Base-by-base conservation (phyloP, 2,329 filamentous ascomycete species). In the Rhytidhysteron rufulum region DNA sequence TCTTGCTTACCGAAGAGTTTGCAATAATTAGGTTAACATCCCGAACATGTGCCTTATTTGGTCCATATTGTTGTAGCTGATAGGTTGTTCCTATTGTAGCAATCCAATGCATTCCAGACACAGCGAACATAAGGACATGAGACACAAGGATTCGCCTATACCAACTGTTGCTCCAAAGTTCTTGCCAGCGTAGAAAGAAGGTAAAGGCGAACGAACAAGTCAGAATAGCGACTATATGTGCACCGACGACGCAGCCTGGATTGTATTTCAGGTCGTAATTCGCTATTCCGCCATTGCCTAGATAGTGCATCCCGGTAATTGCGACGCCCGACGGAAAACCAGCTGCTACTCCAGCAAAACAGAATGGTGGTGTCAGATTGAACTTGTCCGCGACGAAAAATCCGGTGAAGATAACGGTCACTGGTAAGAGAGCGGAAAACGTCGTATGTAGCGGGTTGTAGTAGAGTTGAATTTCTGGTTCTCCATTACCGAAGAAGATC, bases 41-140 rank as follows among this genome's bases (percentile, higher is more conserved):
- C 36, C 82, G 62, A 34, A 70, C 60, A 34, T 67, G 67, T 31
- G 55, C 61, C 11, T 59, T 43, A 24, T 48, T 51, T 22, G 68
- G 49, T 35, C 70, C 68, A 37, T 74, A 60, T 32, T 71, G 58
- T 48, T 75, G 63, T 37, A 87, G 63, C 31, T 73, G 73, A 60
- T 90, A 93, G 7, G 65, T 60, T 3, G 86, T 93, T 13, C 86
- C 86, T 9, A 79, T 74, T 3, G 83, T 77, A 22, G 85, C 88
- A 41, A 84, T 84, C 85, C 87, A 94, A 66, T 94, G 88, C 88
- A 94, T 93, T 1, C 86, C 86, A 8, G 83, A 89, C 2, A 93
- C 85, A 30, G 85, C 86, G 13, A 78, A 72, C 7, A 86, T 85
- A 30, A 94, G 73, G 15, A 89, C 64, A 33, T 80, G 66, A 8